Evolutionary conservation across 2,329 filamentous ascomycete species (phyloP).

Genomic region (Fusarium verticillioides): DNA sequence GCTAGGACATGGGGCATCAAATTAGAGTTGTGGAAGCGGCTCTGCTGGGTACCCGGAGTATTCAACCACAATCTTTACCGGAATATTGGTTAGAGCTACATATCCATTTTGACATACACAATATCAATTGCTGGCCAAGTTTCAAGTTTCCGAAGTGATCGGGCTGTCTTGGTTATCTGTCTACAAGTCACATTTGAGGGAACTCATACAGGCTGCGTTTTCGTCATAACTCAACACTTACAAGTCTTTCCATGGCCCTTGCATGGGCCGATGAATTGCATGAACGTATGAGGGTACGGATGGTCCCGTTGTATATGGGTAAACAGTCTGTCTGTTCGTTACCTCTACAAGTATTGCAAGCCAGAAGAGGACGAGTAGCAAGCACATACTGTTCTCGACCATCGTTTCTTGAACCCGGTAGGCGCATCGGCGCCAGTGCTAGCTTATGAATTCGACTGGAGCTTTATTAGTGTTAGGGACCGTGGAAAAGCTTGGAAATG

Average conservation of each 20-base stretch:
- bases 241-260: slow-evolving; percentile 18
- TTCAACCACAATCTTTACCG: not conserved
- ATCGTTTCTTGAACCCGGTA: not conserved
- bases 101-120: not conserved
- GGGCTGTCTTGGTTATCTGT: slow-evolving; percentile 3
- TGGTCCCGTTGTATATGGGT: slow-evolving; percentile 11
- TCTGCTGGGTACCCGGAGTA: slow-evolving; percentile 20
- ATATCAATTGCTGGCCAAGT: not conserved
- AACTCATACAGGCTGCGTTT: slow-evolving; percentile 7
- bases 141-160: slow-evolving; percentile 12
- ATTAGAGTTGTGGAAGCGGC: slow-evolving; percentile 32
- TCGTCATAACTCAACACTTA: slow-evolving; percentile 37
- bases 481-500: slow-evolving; percentile 31
- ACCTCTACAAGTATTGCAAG: not conserved
- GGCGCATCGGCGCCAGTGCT: slow-evolving; percentile 24
- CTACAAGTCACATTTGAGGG: not conserved
- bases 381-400: not conserved
- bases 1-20: slow-evolving; percentile 20
- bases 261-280: slow-evolving; percentile 19
- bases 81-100: not conserved
- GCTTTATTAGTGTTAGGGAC: not conserved
- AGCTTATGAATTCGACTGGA: slow-evolving; percentile 7
- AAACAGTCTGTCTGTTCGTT: slow-evolving; percentile 13
- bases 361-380: not conserved
- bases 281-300: slow-evolving; percentile 17